Conservation (phyloP, 768 basidiomycete species). For the Tricholoma bakamatsutake region DNA sequence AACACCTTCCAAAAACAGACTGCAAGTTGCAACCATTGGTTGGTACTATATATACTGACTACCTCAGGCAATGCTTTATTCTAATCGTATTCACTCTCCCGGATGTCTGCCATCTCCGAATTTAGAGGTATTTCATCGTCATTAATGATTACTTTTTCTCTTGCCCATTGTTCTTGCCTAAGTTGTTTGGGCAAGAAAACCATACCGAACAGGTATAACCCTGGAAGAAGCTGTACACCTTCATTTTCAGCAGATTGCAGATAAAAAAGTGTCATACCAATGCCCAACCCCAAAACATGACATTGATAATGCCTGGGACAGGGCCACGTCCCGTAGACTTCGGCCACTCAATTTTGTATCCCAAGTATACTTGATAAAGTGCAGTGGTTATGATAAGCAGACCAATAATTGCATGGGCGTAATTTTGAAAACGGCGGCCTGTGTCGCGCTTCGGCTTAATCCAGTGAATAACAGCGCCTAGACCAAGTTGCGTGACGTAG, state of each 20-base stretch:
- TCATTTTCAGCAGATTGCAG: neutral
- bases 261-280: slow-evolving; percentile 29
- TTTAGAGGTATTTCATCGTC: slow-evolving; percentile 8
- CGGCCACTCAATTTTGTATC: slow-evolving; percentile 46
- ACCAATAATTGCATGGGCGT: slow-evolving; percentile 50
- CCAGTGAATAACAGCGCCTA: slow-evolving; percentile 51
- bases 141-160: slow-evolving; percentile 7
- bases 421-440: slow-evolving; percentile 48
- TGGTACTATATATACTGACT: no score
- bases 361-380: slow-evolving; percentile 43
- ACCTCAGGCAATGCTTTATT: no score
- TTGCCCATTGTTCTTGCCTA: slow-evolving; percentile 35
- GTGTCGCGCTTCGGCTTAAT: slow-evolving; percentile 34
- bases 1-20: no score
- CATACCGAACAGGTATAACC: slow-evolving; percentile 37
- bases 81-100: neutral
- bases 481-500: slow-evolving; percentile 40
- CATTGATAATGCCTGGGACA: slow-evolving; percentile 29
- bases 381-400: slow-evolving; percentile 43
- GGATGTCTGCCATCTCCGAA: neutral
- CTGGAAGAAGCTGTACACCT: slow-evolving; percentile 30
- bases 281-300: slow-evolving; percentile 44
- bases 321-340: slow-evolving; percentile 35
- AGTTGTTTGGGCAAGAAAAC: slow-evolving; percentile 41
- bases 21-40: no score